Conservation (phyloP, 2,329 filamentous ascomycete genomes). For the Aureobasidium sp. region DNA sequence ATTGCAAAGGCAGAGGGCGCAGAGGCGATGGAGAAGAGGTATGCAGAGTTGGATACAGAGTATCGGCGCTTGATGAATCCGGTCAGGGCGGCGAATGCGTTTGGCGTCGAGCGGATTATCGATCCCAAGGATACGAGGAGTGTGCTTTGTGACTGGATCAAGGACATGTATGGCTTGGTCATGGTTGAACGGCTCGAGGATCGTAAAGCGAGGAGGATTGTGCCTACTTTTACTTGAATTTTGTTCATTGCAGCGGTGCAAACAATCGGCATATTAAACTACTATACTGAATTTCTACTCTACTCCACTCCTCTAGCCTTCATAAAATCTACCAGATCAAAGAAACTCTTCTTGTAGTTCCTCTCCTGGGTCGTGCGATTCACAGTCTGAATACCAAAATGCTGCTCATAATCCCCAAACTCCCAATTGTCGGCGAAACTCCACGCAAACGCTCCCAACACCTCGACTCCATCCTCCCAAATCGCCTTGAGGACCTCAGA, state of each 20-base stretch:
- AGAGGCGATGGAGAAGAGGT: constrained; percentile 40
- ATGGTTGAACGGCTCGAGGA: not conserved
- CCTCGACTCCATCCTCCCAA: constrained; percentile 25
- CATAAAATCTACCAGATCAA: constrained; percentile 26
- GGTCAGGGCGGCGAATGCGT: constrained; percentile 53
- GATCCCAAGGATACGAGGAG: constrained; percentile 51
- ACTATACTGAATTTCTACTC: too few relatives aligned
- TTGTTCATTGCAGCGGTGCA: too few relatives aligned
- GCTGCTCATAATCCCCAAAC: constrained; percentile 41
- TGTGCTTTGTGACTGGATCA: constrained; percentile 47
- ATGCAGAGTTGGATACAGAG: constrained; percentile 50
- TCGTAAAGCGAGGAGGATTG: not conserved
- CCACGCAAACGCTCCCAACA: constrained; percentile 27
- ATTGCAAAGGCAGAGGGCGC: constrained; percentile 42
- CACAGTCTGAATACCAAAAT: constrained; percentile 47
- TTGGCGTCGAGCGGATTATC: constrained; percentile 56
- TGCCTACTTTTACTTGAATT: not conserved
- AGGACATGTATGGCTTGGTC: constrained; percentile 38
- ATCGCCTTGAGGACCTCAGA: constrained; percentile 25
- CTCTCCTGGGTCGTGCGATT: constrained; percentile 30
- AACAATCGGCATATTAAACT: too few relatives aligned
- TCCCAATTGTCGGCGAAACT: constrained; percentile 29
- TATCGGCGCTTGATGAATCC: constrained; percentile 56
- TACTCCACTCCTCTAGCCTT: not conserved
- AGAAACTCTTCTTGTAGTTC: constrained; percentile 29